A percentile compares a stretch with the other conserved stretches of the same genome.
These are phyloP conservation scores for Paramecium sonneborni DNA, from an alignment of 73 alveolate species.

Conservation along the genomic window DNA sequence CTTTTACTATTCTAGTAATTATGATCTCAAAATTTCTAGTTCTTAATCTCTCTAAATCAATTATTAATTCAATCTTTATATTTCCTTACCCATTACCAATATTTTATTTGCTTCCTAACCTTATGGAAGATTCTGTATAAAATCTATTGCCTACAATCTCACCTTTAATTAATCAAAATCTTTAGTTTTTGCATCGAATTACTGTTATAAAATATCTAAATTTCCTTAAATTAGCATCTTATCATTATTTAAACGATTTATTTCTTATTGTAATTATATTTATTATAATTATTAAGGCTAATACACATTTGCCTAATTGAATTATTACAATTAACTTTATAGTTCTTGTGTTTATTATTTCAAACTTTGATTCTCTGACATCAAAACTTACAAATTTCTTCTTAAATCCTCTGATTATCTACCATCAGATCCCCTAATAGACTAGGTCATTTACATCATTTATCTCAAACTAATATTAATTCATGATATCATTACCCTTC, in stretches of 20 bases:
- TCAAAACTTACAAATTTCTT: constrained; percentile 3
- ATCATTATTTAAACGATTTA: constrained; percentile 25
- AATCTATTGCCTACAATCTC: constrained; percentile 2
- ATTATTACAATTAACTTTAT: neutral
- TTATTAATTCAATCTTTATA: neutral
- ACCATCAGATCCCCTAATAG: constrained; percentile 1
- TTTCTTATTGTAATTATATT: neutral
- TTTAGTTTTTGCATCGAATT: neutral
- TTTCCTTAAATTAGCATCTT: constrained; percentile 21
- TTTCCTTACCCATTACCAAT: constrained; percentile 29
- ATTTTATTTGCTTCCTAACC: constrained; percentile 41
- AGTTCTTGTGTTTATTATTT: neutral
- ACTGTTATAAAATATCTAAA: neutral
- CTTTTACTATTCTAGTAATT: neutral
- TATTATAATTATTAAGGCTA: neutral
- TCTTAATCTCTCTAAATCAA: neutral
- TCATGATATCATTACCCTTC: neutral
- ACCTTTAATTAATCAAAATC: constrained; percentile 8
- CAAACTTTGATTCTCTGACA: neutral
- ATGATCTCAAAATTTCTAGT: neutral
- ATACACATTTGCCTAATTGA: neutral
- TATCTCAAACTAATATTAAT: neutral
- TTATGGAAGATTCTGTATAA: neutral
- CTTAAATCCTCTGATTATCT: constrained; percentile 10
- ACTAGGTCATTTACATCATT: neutral